A percentile compares a stretch with the other conserved stretches of the same genome.
phyloP scores from a whole-genome alignment of 2,329 filamentous ascomycete genomes.

The Aureobasidium uvarum region DNA sequence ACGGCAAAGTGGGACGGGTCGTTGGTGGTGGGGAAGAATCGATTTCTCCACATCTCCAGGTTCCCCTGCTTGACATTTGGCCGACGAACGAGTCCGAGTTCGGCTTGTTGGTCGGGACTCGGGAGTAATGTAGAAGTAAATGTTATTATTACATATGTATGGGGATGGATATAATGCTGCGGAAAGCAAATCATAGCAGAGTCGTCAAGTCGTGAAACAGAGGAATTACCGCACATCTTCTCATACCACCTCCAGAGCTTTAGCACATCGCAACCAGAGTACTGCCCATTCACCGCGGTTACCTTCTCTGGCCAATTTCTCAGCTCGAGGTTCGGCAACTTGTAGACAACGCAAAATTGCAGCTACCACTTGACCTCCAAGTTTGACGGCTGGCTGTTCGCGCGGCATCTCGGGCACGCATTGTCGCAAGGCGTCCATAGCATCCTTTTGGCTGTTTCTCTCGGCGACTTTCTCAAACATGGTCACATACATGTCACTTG shows the following conservation, averaged over 20 bases:
- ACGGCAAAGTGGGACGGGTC: conserved; percentile 22
- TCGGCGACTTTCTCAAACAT: conserved; percentile 53
- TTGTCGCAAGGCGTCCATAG: conserved; percentile 51
- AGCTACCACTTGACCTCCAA: conserved; percentile 47
- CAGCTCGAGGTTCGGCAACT: conserved; percentile 55
- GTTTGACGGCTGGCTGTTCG: conserved; percentile 53
- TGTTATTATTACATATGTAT: not conserved
- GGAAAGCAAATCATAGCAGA: not conserved
- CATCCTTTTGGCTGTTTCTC: conserved; percentile 43
- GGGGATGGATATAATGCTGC: not conserved
- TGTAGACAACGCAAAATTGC: conserved; percentile 56
- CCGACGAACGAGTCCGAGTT: not conserved
- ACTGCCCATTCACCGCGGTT: conserved; percentile 24
- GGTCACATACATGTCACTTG: conserved; percentile 55
- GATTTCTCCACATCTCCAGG: conserved; percentile 25
- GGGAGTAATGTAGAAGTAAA: not conserved
- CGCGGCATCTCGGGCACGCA: conserved; percentile 60
- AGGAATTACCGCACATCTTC: not conserved
- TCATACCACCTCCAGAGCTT: conserved; percentile 5
- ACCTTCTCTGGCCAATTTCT: conserved; percentile 30
- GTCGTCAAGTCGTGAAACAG: not conserved
- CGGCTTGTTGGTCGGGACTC: conserved; percentile 8
- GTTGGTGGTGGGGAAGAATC: conserved; percentile 20
- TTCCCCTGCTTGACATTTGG: not conserved
- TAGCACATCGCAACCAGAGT: conserved; percentile 15